A percentile compares a stretch with the other conserved stretches of the same genome.
Evolutionary conservation across 1,139 yeast species (phyloP).

Genomic region (Magnusiomyces paraingens): DNA sequence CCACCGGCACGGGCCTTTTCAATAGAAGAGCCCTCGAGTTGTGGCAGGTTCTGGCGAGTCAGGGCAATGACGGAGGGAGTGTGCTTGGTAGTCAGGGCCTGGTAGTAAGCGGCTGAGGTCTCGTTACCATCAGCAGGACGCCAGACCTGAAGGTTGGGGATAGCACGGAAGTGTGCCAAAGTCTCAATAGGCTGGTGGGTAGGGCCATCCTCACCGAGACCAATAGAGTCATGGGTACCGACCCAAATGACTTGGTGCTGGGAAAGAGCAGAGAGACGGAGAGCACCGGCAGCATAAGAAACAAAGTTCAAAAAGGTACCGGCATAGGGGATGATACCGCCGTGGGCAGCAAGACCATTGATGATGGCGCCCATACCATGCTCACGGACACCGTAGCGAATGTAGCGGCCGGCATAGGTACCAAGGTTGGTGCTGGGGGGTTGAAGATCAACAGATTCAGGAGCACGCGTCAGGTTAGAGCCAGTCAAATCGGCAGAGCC

Average conservation of each 20-base stretch:
- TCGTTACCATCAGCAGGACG: conserved; percentile 99
- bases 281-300: conserved; percentile 96
- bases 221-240: conserved; percentile 98
- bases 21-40: conserved; percentile 84
- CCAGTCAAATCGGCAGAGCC: conserved; percentile 99
- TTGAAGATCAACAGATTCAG: conserved; percentile 87
- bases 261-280: conserved; percentile 89
- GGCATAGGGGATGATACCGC: conserved; percentile 90
- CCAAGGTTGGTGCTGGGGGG: conserved; percentile 79
- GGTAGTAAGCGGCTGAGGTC: conserved; percentile 91
- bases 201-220: conserved; percentile 99
- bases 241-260: conserved; percentile 95
- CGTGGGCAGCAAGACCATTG: conserved; percentile 96
- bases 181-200: conserved; percentile 99
- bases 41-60: conserved; percentile 97
- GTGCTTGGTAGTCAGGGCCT: conserved; percentile 59
- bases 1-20: conserved; percentile 97
- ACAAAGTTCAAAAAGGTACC: conserved; percentile 99
- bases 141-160: conserved; percentile 94
- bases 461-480: conserved; percentile 91
- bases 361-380: conserved; percentile 99
- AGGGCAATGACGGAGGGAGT: conserved; percentile 91
- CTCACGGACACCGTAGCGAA: conserved; percentile 98
- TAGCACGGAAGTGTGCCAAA: conserved; percentile 94
- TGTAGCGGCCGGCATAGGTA: conserved; percentile 85